These are phyloP conservation scores for Pezicula radicicola DNA, from an alignment of 2,329 filamentous ascomycete species.

Conservation along the genomic window DNA sequence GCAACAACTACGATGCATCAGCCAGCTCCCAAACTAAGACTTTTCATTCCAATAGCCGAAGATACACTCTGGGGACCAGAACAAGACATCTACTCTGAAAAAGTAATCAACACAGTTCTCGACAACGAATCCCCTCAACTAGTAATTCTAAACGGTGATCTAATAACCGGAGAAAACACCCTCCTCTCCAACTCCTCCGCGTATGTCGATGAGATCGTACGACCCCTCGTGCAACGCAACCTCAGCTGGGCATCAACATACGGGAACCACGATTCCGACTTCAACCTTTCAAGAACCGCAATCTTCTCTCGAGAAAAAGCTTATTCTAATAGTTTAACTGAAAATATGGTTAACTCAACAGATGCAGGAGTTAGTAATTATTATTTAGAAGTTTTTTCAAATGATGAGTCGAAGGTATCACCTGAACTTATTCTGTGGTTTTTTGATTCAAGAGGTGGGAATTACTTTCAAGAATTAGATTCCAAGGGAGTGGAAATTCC, in stretches of 20 bases:
- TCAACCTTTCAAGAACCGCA: constrained; percentile 48
- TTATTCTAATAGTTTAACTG: constrained; percentile 35
- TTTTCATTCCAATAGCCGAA: constrained; percentile 4
- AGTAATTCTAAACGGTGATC: constrained; percentile 68
- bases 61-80: constrained; percentile 37
- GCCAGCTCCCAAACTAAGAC: neutral
- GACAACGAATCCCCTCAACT: constrained; percentile 54
- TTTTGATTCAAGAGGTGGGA: constrained; percentile 64
- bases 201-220: constrained; percentile 58
- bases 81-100: constrained; percentile 54
- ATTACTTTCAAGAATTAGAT: constrained; percentile 38
- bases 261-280: constrained; percentile 66
- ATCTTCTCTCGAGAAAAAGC: constrained; percentile 37
- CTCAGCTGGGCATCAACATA: constrained; percentile 66
- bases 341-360: constrained; percentile 34
- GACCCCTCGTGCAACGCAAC: constrained; percentile 50
- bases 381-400: constrained; percentile 47
- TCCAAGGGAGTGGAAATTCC: constrained; percentile 20
- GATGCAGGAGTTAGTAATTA: constrained; percentile 49
- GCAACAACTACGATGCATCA: neutral
- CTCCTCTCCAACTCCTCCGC: constrained; percentile 50
- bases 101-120: constrained; percentile 57
- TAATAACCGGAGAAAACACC: constrained; percentile 66
- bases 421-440: constrained; percentile 63
- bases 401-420: constrained; percentile 18